These are phyloP conservation scores for Scedosporium apiospermum DNA, from an alignment of 2,329 filamentous ascomycete species.

Conservation along the genomic window DNA sequence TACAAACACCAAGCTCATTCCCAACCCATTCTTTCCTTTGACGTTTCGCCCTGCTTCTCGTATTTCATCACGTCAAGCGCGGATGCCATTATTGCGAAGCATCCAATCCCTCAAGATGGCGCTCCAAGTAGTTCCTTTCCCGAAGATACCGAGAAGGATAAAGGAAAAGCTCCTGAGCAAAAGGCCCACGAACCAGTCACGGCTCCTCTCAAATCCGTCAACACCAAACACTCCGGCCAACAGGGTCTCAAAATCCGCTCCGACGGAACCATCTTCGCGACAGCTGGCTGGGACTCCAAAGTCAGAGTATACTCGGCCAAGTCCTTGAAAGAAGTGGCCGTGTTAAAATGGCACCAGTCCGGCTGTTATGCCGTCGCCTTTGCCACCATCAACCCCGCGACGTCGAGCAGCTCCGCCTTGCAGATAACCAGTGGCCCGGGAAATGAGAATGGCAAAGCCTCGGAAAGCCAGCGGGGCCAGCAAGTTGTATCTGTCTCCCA, in stretches of 20 bases:
- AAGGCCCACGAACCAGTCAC: neutral
- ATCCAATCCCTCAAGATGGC: conserved; percentile 45
- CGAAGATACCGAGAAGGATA: neutral
- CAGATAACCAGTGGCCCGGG: conserved; percentile 17
- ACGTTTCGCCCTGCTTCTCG: conserved; percentile 36
- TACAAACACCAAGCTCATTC: conserved; percentile 62
- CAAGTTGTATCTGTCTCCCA: neutral
- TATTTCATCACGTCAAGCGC: conserved; percentile 74
- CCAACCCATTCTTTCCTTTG: conserved; percentile 74
- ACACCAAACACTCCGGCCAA: conserved; percentile 86
- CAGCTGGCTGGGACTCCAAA: conserved; percentile 83
- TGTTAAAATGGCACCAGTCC: conserved; percentile 88
- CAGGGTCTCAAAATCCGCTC: conserved; percentile 69
- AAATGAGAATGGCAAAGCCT: neutral
- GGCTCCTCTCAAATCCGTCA: conserved; percentile 46
- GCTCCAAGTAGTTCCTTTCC: neutral
- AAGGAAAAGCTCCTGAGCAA: neutral
- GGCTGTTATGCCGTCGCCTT: conserved; percentile 80
- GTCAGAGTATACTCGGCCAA: conserved; percentile 73
- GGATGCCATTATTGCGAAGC: conserved; percentile 69
- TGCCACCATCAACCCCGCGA: conserved; percentile 24
- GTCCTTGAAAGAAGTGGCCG: conserved; percentile 77
- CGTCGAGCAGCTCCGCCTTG: no score
- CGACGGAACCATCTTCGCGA: conserved; percentile 77
- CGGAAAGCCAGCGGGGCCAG: neutral